Evolutionary conservation across 2,329 filamentous ascomycete genomes (phyloP), one percentile per base, ranked within the genome.

Genomic region (Myotisia sp.): DNA sequence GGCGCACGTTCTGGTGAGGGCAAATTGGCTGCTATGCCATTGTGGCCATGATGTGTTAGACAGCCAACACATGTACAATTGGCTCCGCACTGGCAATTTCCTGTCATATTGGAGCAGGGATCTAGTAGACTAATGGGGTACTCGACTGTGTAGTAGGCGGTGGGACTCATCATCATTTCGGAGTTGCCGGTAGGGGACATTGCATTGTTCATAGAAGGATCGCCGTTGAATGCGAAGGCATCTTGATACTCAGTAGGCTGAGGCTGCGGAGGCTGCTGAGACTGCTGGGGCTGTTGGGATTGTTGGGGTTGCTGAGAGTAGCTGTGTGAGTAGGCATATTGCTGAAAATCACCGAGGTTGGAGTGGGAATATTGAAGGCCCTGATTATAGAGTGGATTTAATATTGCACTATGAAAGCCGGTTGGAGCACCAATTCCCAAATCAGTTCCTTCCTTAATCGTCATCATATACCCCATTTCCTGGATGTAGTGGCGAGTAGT

Each of bases 41-140:
- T 60, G 37, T 67, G 65, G 3, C 64, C 65, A 13, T 58, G 62
- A 36, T 70, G 66, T 3, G 64, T 67, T 8, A 68, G 49, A 42
- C 67, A 70, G 9, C 64, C 65, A n/a, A 65, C 53, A 42, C 67
- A 70, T 36, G 50, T 57, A 43, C 66, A 70, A 24, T 65, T 64
- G 36, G 61, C 62, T 10, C 64, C 65, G 37, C 67, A 70, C 41
- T 63, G 62, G 37, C 66, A 70, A 17, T 59, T 67, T 3, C 65
- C 66, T 4, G 58, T 64, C 3, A 56, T 48, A 39, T 69, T 60
- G 21, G 58, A 60, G 44, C 67, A 70, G 10, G 57, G 43, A 17
- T 42, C 46, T 3, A 54, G 51, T 26, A 59, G 40, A 14, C 51
- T 53, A 13, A 61, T 50, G 2, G 58, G 51, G 35, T 60, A 61